phyloP scores from a whole-genome alignment of 371 early-diverging fungal species.

The Fennellomyces sp. region DNA sequence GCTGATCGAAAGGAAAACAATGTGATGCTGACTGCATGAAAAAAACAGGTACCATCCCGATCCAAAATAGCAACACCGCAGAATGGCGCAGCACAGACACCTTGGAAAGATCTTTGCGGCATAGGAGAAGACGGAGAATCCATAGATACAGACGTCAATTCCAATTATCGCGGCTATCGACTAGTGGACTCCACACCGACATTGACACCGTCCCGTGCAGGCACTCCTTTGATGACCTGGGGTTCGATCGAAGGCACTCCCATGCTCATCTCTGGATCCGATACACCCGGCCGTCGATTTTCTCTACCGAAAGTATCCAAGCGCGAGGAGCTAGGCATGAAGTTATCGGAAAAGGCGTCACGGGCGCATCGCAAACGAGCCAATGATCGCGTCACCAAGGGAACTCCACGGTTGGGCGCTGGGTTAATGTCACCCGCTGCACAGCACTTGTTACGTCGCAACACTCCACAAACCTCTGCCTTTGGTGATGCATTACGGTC shows the following conservation, averaged over 20 bases:
- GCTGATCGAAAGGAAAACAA: not conserved
- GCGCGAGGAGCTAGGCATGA: constrained; percentile 68
- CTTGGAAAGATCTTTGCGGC: not conserved
- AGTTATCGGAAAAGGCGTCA: constrained; percentile 66
- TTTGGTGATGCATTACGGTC: constrained; percentile 45
- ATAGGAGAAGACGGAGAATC: constrained; percentile 4
- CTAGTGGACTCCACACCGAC: constrained; percentile 75
- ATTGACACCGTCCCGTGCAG: constrained; percentile 55
- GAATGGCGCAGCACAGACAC: not conserved
- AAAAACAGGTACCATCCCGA: not conserved
- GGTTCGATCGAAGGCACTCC: constrained; percentile 75
- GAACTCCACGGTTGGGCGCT: constrained; percentile 32
- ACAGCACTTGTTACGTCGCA: constrained; percentile 41
- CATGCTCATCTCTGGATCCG: constrained; percentile 49
- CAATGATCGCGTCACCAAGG: constrained; percentile 18
- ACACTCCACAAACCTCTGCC: constrained; percentile 23
- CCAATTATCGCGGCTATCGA: constrained; percentile 49
- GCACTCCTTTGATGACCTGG: constrained; percentile 81
- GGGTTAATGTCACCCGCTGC: constrained; percentile 51
- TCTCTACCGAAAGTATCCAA: constrained; percentile 65
- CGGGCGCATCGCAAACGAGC: constrained; percentile 53
- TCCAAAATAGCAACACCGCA: not conserved
- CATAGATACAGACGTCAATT: not conserved
- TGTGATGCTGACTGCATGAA: not conserved
- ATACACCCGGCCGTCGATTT: constrained; percentile 60